Percentiles rank a stretch among this genome's conserved stretches.
Evolutionary conservation across 2,329 filamentous ascomycete species (phyloP).

Genomic region (Xylaria arbuscula): DNA sequence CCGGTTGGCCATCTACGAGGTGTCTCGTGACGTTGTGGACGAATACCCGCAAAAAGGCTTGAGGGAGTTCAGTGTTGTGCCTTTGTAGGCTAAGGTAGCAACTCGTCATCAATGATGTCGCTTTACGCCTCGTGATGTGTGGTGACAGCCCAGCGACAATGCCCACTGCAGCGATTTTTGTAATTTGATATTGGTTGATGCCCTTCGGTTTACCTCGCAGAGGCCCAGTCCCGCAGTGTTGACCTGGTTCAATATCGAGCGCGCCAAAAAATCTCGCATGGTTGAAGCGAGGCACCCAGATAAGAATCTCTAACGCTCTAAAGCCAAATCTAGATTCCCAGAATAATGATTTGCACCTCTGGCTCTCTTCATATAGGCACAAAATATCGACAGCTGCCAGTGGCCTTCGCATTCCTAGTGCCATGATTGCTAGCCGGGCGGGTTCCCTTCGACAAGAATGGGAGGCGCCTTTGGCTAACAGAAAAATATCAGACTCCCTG

Average conservation of each 20-base stretch:
- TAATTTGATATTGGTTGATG: constrained; percentile 13
- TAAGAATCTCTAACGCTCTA: constrained; percentile 39
- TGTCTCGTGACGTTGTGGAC: constrained; percentile 53
- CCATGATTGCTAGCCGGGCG: constrained; percentile 40
- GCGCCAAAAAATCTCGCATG: constrained; percentile 34
- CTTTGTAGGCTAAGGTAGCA: constrained; percentile 49
- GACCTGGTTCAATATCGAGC: constrained; percentile 32
- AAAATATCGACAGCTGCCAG: constrained; percentile 44
- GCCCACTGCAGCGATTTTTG: constrained; percentile 36
- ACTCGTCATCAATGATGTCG: constrained; percentile 49
- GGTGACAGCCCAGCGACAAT: constrained; percentile 41
- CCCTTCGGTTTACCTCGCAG: background rate
- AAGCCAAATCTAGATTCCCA: constrained; percentile 43
- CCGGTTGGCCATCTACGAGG: constrained; percentile 49
- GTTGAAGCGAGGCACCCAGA: constrained; percentile 32
- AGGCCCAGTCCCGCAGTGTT: background rate
- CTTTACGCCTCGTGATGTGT: constrained; percentile 38
- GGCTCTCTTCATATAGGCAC: constrained; percentile 36
- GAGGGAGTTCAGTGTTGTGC: constrained; percentile 41
- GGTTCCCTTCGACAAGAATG: constrained; percentile 32
- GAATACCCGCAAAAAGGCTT: constrained; percentile 46
- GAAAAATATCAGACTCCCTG: constrained; percentile 42
- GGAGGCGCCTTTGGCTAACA: constrained; percentile 37
- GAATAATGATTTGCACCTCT: constrained; percentile 24
- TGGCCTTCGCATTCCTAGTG: constrained; percentile 42